Conservation (phyloP, 2,329 filamentous ascomycete species). For the Stylonectria norvegica region DNA sequence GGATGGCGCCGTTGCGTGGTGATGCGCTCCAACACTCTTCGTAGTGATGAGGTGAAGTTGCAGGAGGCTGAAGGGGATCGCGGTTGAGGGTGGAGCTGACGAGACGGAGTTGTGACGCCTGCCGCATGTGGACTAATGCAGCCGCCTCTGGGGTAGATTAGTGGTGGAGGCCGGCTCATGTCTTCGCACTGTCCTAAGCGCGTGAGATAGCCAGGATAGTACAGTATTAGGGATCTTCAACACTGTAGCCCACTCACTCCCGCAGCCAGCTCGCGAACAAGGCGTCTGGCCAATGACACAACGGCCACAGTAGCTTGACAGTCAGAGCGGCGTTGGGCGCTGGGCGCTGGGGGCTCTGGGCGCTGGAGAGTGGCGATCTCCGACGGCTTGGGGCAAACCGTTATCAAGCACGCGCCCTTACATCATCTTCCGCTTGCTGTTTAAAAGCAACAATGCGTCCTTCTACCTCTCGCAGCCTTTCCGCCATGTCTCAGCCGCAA, state of each 20-base stretch:
- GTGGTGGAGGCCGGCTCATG: neutral
- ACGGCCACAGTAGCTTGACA: no score
- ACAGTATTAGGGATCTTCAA: no score
- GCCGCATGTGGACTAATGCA: constrained; percentile 11
- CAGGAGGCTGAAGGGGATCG: constrained; percentile 27
- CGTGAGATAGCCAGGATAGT: neutral
- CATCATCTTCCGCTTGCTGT: neutral
- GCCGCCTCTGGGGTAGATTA: constrained; percentile 13
- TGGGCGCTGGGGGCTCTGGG: no score
- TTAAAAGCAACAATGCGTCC: neutral
- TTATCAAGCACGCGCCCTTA: neutral
- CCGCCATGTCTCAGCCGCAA: neutral
- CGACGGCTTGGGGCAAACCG: constrained; percentile 2
- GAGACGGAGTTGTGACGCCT: neutral
- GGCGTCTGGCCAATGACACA: neutral
- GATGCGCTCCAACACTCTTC: constrained; percentile 23
- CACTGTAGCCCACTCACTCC: no score
- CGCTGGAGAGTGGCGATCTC: constrained; percentile 21
- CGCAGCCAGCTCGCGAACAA: no score
- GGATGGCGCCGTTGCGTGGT: constrained; percentile 11
- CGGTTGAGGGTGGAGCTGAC: constrained; percentile 16
- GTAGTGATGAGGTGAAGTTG: constrained; percentile 13
- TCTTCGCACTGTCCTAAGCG: neutral
- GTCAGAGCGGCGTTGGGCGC: no score
- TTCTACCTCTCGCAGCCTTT: no score